Conservation (phyloP, 257 asterid genomes). For the Solanum bukasovii region DNA sequence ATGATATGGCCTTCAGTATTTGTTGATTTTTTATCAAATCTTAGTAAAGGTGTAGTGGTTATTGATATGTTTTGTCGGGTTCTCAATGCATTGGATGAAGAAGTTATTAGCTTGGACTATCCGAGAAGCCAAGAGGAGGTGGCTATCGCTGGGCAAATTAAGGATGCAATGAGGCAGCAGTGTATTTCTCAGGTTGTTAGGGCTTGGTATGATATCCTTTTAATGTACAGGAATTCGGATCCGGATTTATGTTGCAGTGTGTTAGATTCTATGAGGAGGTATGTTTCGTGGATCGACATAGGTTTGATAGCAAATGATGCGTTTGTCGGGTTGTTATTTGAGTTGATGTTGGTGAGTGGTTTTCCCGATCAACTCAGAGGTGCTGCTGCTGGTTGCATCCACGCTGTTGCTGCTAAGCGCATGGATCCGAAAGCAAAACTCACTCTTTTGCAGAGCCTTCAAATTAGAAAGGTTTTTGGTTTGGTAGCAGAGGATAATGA, state of each 20-base stretch:
- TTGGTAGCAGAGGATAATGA: conserved; percentile 51
- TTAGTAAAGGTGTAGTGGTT: conserved; percentile 60
- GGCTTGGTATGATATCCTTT: conserved; percentile 65
- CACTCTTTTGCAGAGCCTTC: conserved; percentile 59
- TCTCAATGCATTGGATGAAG: conserved; percentile 72
- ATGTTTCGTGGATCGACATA: conserved; percentile 87
- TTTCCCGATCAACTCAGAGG: conserved; percentile 57
- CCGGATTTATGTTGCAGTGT: conserved; percentile 65
- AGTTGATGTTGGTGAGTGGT: conserved; percentile 58
- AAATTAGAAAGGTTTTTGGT: conserved; percentile 66
- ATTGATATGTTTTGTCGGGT: conserved; percentile 95
- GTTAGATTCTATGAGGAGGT: conserved; percentile 63
- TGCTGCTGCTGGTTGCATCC: conserved; percentile 66
- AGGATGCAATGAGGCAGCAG: conserved; percentile 90
- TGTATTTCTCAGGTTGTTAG: conserved; percentile 76
- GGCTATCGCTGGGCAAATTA: conserved; percentile 55
- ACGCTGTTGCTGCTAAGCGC: conserved; percentile 68
- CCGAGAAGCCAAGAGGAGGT: conserved; percentile 64
- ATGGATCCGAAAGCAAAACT: conserved; percentile 80
- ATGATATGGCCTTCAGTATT: conserved; percentile 74
- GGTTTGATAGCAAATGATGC: conserved; percentile 70
- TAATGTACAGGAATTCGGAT: conserved; percentile 54
- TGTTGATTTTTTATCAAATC: conserved; percentile 62
- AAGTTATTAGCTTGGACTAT: conserved; percentile 72
- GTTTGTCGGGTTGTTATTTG: conserved; percentile 58